phyloP scores from a whole-genome alignment of 305 asterid species.

The Petunia hybrid region DNA sequence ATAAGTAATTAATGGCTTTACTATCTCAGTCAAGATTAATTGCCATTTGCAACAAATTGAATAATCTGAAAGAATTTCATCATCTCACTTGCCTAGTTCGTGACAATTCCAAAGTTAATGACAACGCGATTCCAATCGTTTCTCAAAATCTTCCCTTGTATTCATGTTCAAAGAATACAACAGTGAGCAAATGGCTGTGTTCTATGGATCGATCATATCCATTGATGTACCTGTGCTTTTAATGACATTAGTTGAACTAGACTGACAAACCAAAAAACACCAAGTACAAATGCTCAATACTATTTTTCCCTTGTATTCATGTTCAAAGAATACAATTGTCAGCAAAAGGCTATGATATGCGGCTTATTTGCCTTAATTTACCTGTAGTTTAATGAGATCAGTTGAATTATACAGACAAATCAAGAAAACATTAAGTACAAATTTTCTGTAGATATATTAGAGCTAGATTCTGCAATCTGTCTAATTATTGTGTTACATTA shows the following conservation, averaged over 20 bases:
- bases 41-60: not conserved
- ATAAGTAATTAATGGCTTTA: not conserved
- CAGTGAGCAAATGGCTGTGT: too few relatives aligned
- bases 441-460: not conserved
- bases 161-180: not conserved
- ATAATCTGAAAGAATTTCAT: not conserved
- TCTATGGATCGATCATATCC: not conserved
- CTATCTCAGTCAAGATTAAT: too few relatives aligned
- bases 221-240: not conserved
- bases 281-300: not conserved
- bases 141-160: not conserved
- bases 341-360: not conserved
- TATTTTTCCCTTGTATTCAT: not conserved
- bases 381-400: not conserved
- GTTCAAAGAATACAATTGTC: not conserved
- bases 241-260: constrained; percentile 8
- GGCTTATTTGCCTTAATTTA: not conserved
- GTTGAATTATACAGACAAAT: not conserved
- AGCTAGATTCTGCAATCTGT: not conserved
- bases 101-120: not conserved
- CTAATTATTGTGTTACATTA: not conserved
- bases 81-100: not conserved
- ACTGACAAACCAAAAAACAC: not conserved
- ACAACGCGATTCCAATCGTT: not conserved
- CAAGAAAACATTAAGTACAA: not conserved